Conservation (phyloP, 2,329 filamentous ascomycete species). For the Epicoccum nigrum region DNA sequence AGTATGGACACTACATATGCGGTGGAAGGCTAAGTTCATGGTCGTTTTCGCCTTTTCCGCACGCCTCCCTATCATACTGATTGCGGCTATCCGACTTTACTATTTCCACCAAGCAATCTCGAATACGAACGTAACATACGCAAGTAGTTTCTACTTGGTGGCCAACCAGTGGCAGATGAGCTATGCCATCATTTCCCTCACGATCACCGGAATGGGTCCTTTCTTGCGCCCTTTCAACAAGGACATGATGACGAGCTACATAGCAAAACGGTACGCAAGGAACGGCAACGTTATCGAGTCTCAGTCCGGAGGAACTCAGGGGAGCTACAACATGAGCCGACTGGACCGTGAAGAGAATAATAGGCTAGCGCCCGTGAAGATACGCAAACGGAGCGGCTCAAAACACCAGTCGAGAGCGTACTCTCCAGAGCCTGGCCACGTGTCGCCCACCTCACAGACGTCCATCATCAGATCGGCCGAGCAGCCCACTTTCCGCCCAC, state of each 20-base stretch:
- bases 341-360: slow-evolving; percentile 1
- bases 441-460: slow-evolving; percentile 12
- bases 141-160: slow-evolving; percentile 32
- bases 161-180: slow-evolving; percentile 45
- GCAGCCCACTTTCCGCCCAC: slow-evolving; percentile 31
- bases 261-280: slow-evolving; percentile 18
- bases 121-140: slow-evolving; percentile 25
- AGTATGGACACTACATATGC: slow-evolving; percentile 39
- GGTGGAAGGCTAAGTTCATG: slow-evolving; percentile 29
- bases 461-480: slow-evolving; percentile 25
- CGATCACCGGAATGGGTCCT: slow-evolving; percentile 41
- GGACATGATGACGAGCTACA: slow-evolving; percentile 29
- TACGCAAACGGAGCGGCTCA: not conserved
- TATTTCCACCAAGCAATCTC: slow-evolving; percentile 30
- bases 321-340: slow-evolving; percentile 11
- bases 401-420: slow-evolving; percentile 7
- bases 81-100: slow-evolving; percentile 33
- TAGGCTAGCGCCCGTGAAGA: not conserved
- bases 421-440: slow-evolving; percentile 13
- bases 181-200: slow-evolving; percentile 44
- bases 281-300: slow-evolving; percentile 15
- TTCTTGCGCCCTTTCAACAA: slow-evolving; percentile 43
- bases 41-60: slow-evolving; percentile 40
- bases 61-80: slow-evolving; percentile 36
- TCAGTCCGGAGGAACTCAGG: slow-evolving; percentile 8